Percentiles rank a stretch among this genome's conserved stretches.
These are phyloP conservation scores for Tremellales sp. DNA, from an alignment of 1,284 basidiomycete species.

Conservation along the genomic window DNA sequence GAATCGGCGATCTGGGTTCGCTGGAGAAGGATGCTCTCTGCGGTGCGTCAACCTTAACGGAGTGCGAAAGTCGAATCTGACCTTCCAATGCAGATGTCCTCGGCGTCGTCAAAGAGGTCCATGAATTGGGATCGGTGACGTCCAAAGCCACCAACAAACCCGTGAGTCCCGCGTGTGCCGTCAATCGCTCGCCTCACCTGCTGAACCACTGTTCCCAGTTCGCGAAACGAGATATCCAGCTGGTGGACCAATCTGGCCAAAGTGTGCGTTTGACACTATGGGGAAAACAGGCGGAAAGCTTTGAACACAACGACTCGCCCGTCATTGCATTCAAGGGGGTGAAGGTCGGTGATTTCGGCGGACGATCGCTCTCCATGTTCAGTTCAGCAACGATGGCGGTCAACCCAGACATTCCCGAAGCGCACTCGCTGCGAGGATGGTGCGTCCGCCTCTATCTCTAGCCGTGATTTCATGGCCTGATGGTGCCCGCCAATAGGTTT, in stretches of 20 bases:
- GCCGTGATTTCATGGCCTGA: conserved; percentile 10
- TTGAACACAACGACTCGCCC: conserved; percentile 56
- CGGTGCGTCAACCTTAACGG: conserved; percentile 54
- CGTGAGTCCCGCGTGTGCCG: conserved; percentile 48
- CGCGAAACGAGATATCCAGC: conserved; percentile 77
- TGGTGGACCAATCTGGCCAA: conserved; percentile 81
- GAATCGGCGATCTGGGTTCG: conserved; percentile 61
- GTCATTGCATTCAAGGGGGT: conserved; percentile 93
- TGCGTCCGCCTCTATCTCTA: conserved; percentile 43
- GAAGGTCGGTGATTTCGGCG: conserved; percentile 91
- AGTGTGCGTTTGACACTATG: conserved; percentile 86
- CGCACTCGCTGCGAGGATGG: conserved; percentile 87
- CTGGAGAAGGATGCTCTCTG: conserved; percentile 71
- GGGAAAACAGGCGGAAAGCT: conserved; percentile 92
- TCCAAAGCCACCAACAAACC: conserved; percentile 68
- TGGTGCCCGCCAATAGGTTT: conserved; percentile 47
- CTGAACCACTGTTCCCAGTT: conserved; percentile 53
- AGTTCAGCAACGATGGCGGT: conserved; percentile 67
- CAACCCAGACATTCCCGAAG: conserved; percentile 85
- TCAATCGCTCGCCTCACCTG: not conserved
- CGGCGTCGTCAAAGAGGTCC: conserved; percentile 75
- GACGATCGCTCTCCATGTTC: conserved; percentile 73
- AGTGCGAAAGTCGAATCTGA: conserved; percentile 4
- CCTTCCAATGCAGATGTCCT: conserved; percentile 66
- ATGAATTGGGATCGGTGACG: conserved; percentile 64